Evolutionary conservation across 225 moss, liverwort and hornwort genomes (phyloP).

Genomic region (Straminergon stramineum): DNA sequence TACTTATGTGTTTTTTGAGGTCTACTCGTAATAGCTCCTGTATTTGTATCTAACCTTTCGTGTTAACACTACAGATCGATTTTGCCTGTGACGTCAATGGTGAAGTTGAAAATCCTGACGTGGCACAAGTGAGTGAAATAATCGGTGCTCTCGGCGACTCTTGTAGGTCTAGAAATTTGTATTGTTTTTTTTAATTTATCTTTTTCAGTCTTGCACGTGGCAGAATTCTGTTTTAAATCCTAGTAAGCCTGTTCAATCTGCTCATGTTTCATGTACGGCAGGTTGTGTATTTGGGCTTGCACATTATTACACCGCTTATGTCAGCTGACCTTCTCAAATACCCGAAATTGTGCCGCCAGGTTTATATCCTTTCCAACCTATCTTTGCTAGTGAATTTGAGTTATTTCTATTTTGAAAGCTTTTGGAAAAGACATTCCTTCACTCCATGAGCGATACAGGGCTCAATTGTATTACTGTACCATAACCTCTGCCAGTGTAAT

Average conservation of each 20-base stretch:
- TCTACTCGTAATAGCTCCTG: background rate
- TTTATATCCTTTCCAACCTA: constrained; percentile 9
- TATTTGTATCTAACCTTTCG: constrained; percentile 1
- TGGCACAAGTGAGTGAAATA: constrained; percentile 79
- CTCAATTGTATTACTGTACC: background rate
- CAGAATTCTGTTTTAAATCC: background rate
- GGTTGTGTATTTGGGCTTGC: constrained; percentile 97
- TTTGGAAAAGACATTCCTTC: background rate
- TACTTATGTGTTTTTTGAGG: background rate
- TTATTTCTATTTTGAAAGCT: background rate
- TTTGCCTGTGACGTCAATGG: constrained; percentile 83
- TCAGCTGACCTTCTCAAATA: constrained; percentile 93
- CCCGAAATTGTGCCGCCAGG: constrained; percentile 98
- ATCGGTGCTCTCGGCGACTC: background rate
- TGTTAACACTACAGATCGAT: constrained; percentile 64
- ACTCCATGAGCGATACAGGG: background rate
- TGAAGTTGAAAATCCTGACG: constrained; percentile 97
- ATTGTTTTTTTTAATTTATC: background rate
- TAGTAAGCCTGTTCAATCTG: background rate
- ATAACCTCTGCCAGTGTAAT: background rate
- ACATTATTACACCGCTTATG: constrained; percentile 97
- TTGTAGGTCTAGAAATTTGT: background rate
- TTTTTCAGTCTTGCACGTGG: background rate
- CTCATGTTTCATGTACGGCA: constrained; percentile 15
- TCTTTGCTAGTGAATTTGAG: background rate